These are phyloP conservation scores for Calonectria honghensis DNA, from an alignment of 2,329 filamentous ascomycete genomes.

Conservation along the genomic window DNA sequence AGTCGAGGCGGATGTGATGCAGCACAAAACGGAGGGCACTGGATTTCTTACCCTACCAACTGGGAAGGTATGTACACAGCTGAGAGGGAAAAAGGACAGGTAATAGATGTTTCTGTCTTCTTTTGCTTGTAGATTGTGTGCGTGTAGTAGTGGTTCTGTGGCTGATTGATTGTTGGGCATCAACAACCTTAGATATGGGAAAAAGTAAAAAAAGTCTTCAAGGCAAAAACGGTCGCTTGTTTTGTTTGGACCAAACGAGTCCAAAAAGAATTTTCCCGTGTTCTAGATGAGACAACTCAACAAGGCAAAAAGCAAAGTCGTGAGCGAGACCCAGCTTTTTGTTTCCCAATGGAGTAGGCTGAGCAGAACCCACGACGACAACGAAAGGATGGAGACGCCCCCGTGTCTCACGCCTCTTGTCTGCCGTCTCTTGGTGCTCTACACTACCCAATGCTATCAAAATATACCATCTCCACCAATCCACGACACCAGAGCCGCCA, in stretches of 20 bases:
- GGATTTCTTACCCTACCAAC: not conserved
- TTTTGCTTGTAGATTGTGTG: not conserved
- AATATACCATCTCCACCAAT: slow-evolving; percentile 31
- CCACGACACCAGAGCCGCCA: slow-evolving; percentile 1
- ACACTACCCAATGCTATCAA: slow-evolving; percentile 28
- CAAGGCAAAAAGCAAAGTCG: slow-evolving; percentile 18
- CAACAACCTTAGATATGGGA: slow-evolving; percentile 5
- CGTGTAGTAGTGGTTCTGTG: slow-evolving; percentile 7
- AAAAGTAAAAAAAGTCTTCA: slow-evolving; percentile 23
- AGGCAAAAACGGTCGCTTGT: slow-evolving; percentile 15
- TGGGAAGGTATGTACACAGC: not conserved
- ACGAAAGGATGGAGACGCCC: not conserved
- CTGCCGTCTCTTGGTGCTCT: slow-evolving; percentile 1
- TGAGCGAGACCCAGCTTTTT: slow-evolving; percentile 15
- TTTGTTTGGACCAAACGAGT: slow-evolving; percentile 8
- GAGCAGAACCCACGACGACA: not conserved
- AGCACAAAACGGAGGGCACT: not conserved
- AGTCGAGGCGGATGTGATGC: not conserved
- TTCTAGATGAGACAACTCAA: slow-evolving; percentile 21
- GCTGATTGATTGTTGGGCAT: slow-evolving; percentile 24
- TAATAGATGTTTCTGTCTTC: slow-evolving; percentile 12
- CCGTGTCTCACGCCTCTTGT: slow-evolving; percentile 12
- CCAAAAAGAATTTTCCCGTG: not conserved
- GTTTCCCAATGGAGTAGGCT: slow-evolving; percentile 13
- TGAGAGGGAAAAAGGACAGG: slow-evolving; percentile 4